Evolutionary conservation across 1,139 yeast species (phyloP).

Genomic region (Saccharomyces hybrid): DNA sequence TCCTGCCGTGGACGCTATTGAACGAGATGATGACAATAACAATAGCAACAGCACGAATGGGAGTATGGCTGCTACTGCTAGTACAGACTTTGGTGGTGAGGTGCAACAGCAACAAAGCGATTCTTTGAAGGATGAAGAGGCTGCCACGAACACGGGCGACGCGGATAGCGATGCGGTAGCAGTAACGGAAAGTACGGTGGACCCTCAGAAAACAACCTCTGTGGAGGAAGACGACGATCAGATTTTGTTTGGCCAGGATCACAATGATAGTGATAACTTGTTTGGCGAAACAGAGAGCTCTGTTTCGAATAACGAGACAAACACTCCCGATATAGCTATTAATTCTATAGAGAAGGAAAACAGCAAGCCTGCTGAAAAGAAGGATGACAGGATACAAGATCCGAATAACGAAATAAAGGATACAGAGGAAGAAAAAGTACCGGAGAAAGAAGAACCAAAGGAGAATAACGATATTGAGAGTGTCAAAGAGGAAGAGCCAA

Average conservation of each 20-base stretch:
- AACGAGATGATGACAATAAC: neutral
- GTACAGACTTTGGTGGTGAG: neutral
- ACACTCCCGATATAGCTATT: neutral
- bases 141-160: neutral
- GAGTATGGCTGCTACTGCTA: neutral
- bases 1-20: neutral
- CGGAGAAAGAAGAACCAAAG: neutral
- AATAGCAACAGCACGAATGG: neutral
- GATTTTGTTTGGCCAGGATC: neutral
- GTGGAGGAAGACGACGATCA: neutral
- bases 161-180: neutral
- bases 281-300: neutral
- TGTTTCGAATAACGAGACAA: neutral
- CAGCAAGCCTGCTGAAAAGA: neutral
- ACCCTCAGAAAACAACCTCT: neutral
- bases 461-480: neutral
- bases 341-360: neutral
- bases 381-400: neutral
- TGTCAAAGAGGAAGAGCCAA: constrained; percentile 1
- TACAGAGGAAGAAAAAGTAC: neutral
- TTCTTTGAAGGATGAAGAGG: neutral
- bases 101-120: neutral
- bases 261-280: neutral
- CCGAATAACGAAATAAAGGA: neutral
- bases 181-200: neutral